Evolutionary conservation across 305 asterid genomes (phyloP).

Genomic region (Plantago rigida): DNA sequence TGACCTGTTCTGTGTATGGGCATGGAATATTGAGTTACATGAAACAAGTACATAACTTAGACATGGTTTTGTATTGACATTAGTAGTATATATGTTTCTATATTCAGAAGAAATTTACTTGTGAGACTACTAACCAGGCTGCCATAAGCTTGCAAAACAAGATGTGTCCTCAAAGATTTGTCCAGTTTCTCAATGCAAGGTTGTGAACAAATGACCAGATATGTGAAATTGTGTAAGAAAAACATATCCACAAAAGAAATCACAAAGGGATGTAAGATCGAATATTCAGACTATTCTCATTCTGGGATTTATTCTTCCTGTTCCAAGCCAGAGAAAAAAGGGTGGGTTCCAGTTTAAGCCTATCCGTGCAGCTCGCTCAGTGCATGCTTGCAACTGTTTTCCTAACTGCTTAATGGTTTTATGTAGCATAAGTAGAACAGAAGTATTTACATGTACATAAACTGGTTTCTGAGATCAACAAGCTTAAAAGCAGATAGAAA

Average conservation of each 20-base stretch:
- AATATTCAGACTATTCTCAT: neutral
- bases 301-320: neutral
- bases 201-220: neutral
- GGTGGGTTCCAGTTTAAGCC: neutral
- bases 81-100: neutral
- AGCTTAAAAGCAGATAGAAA: neutral
- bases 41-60: neutral
- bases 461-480: neutral
- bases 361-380: neutral
- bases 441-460: neutral
- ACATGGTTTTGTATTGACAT: neutral
- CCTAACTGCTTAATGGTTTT: neutral
- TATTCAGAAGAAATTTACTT: neutral
- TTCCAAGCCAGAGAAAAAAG: neutral
- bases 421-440: too few species aligned
- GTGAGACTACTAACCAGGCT: slow-evolving; percentile 3
- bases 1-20: slow-evolving; percentile 2
- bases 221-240: neutral
- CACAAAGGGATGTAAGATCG: neutral
- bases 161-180: neutral
- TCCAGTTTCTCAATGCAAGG: neutral
- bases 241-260: neutral
- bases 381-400: neutral
- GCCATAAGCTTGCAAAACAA: slow-evolving; percentile 1
- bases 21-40: neutral